These are phyloP conservation scores for Coix lacrymajobi DNA, from an alignment of 176 grass and related monocot genomes.

Conservation along the genomic window DNA sequence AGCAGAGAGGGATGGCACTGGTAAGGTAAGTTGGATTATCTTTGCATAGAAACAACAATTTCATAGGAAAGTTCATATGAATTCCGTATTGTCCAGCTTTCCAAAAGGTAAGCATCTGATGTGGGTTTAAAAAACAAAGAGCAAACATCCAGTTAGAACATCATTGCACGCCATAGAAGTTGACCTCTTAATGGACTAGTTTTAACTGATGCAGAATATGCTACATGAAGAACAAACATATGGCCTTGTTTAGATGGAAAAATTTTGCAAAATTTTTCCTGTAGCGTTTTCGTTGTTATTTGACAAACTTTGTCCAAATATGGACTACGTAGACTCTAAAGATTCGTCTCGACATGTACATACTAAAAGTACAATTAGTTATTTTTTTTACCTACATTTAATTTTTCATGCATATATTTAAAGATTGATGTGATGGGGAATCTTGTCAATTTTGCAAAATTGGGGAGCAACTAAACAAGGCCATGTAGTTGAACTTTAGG, in stretches of 20 bases:
- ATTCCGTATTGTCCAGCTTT: not conserved
- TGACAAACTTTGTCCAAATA: too few relatives aligned
- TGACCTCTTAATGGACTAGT: not conserved
- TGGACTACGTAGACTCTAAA: too few relatives aligned
- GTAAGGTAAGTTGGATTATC: conserved; percentile 20
- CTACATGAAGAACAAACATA: not conserved
- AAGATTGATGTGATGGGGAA: too few relatives aligned
- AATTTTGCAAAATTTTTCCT: too few relatives aligned
- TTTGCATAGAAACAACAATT: not conserved
- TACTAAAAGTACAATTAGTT: too few relatives aligned
- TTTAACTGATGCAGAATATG: not conserved
- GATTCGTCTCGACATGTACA: too few relatives aligned
- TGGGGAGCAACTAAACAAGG: too few relatives aligned
- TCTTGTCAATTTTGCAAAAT: too few relatives aligned
- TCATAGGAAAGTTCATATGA: not conserved
- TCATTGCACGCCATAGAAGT: not conserved
- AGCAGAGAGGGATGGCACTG: not conserved
- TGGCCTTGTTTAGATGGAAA: too few relatives aligned
- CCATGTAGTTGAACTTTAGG: not conserved
- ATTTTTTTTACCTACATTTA: too few relatives aligned
- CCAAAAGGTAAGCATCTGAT: not conserved
- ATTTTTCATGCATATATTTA: too few relatives aligned
- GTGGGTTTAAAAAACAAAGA: not conserved
- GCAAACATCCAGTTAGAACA: not conserved
- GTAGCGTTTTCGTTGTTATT: too few relatives aligned